Base-by-base conservation (phyloP, 495 filamentous ascomycete species). In the Xylaria sp. region DNA sequence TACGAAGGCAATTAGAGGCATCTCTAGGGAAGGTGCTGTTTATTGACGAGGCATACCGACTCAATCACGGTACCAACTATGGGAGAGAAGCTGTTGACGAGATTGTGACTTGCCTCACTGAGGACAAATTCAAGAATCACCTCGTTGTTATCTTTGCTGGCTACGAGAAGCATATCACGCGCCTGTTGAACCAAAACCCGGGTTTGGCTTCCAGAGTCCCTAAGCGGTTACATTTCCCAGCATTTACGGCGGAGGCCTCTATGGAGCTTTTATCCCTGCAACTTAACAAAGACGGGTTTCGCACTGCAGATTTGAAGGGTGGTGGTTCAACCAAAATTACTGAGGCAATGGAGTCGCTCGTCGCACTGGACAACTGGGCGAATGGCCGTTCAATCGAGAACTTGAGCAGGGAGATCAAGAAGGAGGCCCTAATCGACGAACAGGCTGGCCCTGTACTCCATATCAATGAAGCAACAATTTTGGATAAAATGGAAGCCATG, bases 101-200 rank as follows among this genome's bases (percentile, higher is more conserved):
- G 79, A 77, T 94, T 9, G 88, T 92, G 0, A 88, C 91, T 75
- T 85, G 81, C 55, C 81, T 91, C 19, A 91, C 90, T 0, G 90
- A 91, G 72, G 83, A 85, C 0, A 82, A 80, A 61, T 94, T 87
- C 74, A 69, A 71, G 8, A 81, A 85, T 57, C 93, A 90, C 69
- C 75, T 94, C 4, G 83, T 95, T 58, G 83, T 91, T 24, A 92
- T 94, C 55, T 82, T 94, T 0, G 92, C 92, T 0, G 92, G 92
- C 3, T 94, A 94, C 70, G 85, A 87, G 29, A 64, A 78, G 0
- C 89, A 93, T 21, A 93, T 94, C 72, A 88, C 0, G 15, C 50
- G 17, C 24, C 5, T 55, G 21, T 31, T 55, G 24, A 55, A 55
- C 26, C 52, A 55, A 55, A 55, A 55, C 21, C 52, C 52, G 24